Evolutionary conservation across 768 basidiomycete species (phyloP).

Genomic region (Pluteus cervinus): DNA sequence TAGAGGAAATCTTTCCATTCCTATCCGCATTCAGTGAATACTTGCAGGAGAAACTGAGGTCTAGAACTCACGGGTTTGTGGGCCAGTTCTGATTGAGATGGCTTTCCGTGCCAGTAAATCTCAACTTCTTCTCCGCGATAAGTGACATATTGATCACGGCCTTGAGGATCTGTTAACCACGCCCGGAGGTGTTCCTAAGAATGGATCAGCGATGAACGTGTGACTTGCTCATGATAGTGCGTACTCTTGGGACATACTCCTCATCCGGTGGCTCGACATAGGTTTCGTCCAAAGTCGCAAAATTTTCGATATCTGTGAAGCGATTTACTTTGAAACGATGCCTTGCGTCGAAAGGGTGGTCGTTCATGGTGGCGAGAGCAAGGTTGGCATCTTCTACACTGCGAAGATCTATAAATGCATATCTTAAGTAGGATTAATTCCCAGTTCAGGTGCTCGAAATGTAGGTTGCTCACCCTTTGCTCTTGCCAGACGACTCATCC

Average conservation of each 20-base stretch:
- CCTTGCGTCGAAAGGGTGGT: constrained; percentile 80
- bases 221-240: constrained; percentile 11
- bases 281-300: constrained; percentile 67
- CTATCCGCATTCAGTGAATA: constrained; percentile 37
- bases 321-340: constrained; percentile 82
- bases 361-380: constrained; percentile 63
- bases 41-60: constrained; percentile 10
- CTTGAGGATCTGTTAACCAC: constrained; percentile 89
- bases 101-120: constrained; percentile 90
- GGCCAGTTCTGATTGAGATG: constrained; percentile 78
- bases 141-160: constrained; percentile 94
- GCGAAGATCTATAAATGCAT: constrained; percentile 76
- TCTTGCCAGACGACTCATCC: constrained; percentile 76
- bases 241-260: constrained; percentile 70
- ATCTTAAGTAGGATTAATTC: constrained; percentile 39
- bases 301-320: constrained; percentile 87
- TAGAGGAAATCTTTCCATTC: constrained; percentile 95
- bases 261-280: constrained; percentile 72
- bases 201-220: background rate
- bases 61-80: constrained; percentile 61
- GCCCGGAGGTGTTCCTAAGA: constrained; percentile 90
- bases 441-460: background rate
- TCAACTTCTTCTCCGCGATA: constrained; percentile 89
- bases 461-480: constrained; percentile 70
- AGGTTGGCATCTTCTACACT: constrained; percentile 63